Conservation (phyloP, 495 filamentous ascomycete species). For the Filosporella fistucella region DNA sequence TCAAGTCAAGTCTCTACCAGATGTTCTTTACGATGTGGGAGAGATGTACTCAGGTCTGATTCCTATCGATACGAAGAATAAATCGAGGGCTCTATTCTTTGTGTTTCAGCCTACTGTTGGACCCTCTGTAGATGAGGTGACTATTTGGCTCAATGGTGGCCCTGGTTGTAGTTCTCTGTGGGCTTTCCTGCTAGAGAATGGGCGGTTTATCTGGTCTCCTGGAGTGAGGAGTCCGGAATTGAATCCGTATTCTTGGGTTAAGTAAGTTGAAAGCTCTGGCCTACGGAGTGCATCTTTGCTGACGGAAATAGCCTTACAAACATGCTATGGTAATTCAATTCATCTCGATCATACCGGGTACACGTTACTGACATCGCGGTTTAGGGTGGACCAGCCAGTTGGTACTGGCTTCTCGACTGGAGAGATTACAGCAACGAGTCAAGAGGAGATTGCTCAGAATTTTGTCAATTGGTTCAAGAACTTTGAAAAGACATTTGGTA, state of each 20-base stretch:
- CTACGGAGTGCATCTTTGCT: constrained; percentile 4
- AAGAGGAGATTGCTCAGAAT: background rate
- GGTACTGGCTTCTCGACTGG: background rate
- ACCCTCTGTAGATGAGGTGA: constrained; percentile 45
- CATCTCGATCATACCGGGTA: too few species aligned
- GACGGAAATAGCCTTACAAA: too few species aligned
- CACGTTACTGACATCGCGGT: too few species aligned
- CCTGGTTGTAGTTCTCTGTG: too few species aligned
- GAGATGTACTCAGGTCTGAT: constrained; percentile 62
- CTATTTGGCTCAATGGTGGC: constrained; percentile 29
- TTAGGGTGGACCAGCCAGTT: background rate
- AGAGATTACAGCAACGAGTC: background rate
- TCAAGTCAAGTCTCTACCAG: constrained; percentile 55
- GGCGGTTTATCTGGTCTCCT: too few species aligned
- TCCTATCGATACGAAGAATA: constrained; percentile 45
- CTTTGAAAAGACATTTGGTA: constrained; percentile 54
- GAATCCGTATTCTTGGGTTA: too few species aligned
- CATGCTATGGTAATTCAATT: too few species aligned
- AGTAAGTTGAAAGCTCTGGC: background rate
- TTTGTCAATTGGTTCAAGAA: constrained; percentile 61
- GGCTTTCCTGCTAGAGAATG: too few species aligned
- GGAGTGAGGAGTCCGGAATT: too few species aligned
- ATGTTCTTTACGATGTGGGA: constrained; percentile 63
- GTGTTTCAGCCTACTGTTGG: constrained; percentile 58
- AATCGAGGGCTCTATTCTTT: constrained; percentile 48